Conservation (phyloP, 257 asterid species). For the Solanum pinnatisectum region DNA sequence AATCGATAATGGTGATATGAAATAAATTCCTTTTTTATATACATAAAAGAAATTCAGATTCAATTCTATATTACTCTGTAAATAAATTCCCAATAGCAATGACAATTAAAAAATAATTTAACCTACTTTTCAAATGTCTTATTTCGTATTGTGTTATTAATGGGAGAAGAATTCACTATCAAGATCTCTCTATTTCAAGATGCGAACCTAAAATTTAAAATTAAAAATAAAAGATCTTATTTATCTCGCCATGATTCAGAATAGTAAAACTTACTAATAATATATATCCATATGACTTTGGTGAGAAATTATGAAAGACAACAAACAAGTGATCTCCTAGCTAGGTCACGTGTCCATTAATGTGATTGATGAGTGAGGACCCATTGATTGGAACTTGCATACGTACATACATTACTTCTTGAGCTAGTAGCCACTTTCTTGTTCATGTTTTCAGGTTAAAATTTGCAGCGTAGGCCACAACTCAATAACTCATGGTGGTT, state of each 20-base stretch:
- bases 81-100: background rate
- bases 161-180: background rate
- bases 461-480: background rate
- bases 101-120: background rate
- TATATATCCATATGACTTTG: background rate
- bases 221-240: background rate
- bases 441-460: background rate
- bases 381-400: background rate
- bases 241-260: accelerated
- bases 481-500: background rate
- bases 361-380: background rate
- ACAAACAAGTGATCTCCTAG: background rate
- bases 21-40: too few species aligned
- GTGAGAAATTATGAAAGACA: background rate
- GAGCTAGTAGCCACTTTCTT: background rate
- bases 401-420: background rate
- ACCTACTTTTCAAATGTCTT: background rate
- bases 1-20: background rate
- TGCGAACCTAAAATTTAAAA: accelerated
- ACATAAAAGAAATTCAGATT: too few species aligned
- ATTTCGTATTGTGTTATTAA: background rate
- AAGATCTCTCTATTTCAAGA: background rate
- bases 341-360: background rate
- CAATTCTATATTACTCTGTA: background rate
- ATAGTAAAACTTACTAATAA: background rate